Evolutionary conservation across 139 green algal species (phyloP), one percentile per base, ranked within the genome.

Genomic region (Dunaliella primolecta): DNA sequence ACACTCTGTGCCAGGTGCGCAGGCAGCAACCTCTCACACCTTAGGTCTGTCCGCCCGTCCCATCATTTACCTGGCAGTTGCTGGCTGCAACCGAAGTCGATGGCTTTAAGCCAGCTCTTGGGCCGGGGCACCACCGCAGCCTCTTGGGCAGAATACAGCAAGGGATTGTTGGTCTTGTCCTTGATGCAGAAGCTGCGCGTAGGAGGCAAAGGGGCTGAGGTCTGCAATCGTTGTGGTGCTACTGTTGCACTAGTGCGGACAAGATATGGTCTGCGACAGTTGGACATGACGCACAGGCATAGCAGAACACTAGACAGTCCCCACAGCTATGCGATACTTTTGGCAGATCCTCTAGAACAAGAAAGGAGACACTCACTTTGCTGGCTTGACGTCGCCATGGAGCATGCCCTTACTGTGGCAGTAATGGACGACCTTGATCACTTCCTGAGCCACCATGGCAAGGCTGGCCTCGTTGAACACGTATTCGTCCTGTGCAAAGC

Each of bases 61-160:
- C 55, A 55, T 2, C 76, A 64, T 55, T 75, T 81, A 85, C 81
- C 25, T 83, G 56, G 57, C 24, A 85, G 82, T 57, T 89, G 82
- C 82, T 94, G 91, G 29, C 75, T 87, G 81, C 91, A 94, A 0
- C 91, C 91, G 79, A 94, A 92, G 85, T 94, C 91, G 21, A 94
- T 88, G 15, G 91, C 91, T 37, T 89, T 87, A 55, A 94, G 85
- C 86, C 88, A 92, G 23, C 2, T 57, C 46, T 85, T 82, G 7
- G 83, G 81, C 0, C 80, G 80, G 25, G 72, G 74, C 23, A 87
- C 34, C 64, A 85, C 3, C 1, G 20, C 32, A 30, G 32, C 25
- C 2, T 75, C 23, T 55, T 37, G 24, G 7, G 46, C 46, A 64
- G 46, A 64, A 64, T 64, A 15, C 7, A 64, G 46, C 56, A 86